phyloP scores from a whole-genome alignment of 2,329 filamentous ascomycete species.

The Rhytidhysteron rufulum region DNA sequence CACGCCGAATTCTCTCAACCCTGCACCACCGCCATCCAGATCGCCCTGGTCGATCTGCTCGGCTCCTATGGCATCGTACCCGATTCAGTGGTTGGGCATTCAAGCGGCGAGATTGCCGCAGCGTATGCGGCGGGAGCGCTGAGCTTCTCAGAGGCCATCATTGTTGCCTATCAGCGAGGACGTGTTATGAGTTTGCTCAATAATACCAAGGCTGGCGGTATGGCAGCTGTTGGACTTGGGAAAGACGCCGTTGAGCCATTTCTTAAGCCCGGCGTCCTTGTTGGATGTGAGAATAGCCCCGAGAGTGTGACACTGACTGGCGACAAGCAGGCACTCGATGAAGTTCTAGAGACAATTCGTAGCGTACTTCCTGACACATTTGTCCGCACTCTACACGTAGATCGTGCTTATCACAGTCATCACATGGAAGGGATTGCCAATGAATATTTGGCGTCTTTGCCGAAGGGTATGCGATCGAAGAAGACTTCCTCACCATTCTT shows the following conservation, averaged over 20 bases:
- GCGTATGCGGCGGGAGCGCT: slow-evolving; percentile 7
- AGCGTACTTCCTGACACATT: not conserved
- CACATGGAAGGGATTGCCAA: slow-evolving; percentile 15
- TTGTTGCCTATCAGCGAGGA: slow-evolving; percentile 7
- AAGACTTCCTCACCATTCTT: slow-evolving; percentile 1
- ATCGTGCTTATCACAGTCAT: slow-evolving; percentile 26
- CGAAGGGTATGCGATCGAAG: not conserved
- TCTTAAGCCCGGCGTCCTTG: not conserved
- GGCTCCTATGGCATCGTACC: slow-evolving; percentile 6
- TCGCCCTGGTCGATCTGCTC: slow-evolving; percentile 5
- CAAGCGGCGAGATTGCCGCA: slow-evolving; percentile 13
- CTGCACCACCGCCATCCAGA: slow-evolving; percentile 7
- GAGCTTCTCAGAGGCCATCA: slow-evolving; percentile 3
- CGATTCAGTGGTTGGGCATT: slow-evolving; percentile 6
- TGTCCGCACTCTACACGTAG: slow-evolving; percentile 13
- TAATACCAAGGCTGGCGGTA: slow-evolving; percentile 9
- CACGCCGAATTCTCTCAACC: too few relatives aligned
- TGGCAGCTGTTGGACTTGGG: slow-evolving; percentile 5
- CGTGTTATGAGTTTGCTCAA: not conserved
- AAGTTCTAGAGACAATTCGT: slow-evolving; percentile 6
- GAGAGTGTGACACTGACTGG: slow-evolving; percentile 40
- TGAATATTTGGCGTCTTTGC: slow-evolving; percentile 10
- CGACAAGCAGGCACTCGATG: slow-evolving; percentile 26
- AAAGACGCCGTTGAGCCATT: not conserved
- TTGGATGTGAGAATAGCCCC: slow-evolving; percentile 31